These are phyloP conservation scores for Vigna radiata DNA, from an alignment of 306 rosid genomes.

Conservation along the genomic window DNA sequence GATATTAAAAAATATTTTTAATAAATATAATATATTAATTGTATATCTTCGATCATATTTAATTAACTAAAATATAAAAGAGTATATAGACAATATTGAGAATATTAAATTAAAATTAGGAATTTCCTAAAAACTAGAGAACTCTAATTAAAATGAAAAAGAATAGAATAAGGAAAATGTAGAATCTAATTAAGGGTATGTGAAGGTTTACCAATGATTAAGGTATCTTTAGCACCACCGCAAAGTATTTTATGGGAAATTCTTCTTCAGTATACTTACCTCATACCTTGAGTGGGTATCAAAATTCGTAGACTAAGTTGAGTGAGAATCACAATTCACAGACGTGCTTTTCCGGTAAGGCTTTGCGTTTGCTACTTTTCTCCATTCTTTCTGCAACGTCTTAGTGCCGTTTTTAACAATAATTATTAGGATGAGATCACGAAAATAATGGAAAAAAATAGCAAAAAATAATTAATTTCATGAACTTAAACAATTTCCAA, in stretches of 20 bases:
- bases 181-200: background rate
- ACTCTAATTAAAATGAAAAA: too few species aligned
- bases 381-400: slow-evolving; percentile 19
- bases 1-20: too few species aligned
- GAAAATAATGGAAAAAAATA: too few species aligned
- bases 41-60: too few species aligned
- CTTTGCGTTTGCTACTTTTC: background rate
- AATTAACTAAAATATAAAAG: too few species aligned
- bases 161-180: background rate
- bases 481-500: too few species aligned
- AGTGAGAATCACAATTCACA: slow-evolving; percentile 34
- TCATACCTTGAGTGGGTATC: slow-evolving; percentile 31
- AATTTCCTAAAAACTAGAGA: too few species aligned
- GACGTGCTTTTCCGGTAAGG: slow-evolving; percentile 44
- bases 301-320: slow-evolving; percentile 25
- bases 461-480: too few species aligned
- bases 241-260: background rate
- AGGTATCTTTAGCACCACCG: background rate
- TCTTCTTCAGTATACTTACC: background rate
- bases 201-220: background rate
- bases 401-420: slow-evolving; percentile 8
- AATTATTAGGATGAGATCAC: slow-evolving; percentile 5
- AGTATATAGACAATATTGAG: too few species aligned
- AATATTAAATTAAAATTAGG: too few species aligned
- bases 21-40: too few species aligned